Evolutionary conservation across 805 yeast species (phyloP), one percentile per base, ranked within the genome.

Genomic region (Candida suzukii): DNA sequence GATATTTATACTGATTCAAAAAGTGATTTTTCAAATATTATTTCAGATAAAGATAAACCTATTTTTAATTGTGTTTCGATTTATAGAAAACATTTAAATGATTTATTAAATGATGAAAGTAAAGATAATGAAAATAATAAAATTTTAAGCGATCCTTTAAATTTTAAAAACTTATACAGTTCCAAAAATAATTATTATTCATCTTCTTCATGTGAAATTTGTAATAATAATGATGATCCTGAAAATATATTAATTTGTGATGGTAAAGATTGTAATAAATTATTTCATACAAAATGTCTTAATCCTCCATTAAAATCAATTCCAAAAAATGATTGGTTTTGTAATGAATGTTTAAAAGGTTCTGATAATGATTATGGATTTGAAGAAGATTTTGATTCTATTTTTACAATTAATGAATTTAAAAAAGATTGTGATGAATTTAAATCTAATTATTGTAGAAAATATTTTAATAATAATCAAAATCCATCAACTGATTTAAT

Each of bases 301-400:
- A 61, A 60, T 13, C 83, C 83, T 2, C 78, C 78, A 2, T 49
- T 83, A 20, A 54, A 60, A 1, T 51, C 52, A 2, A 63, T 80
- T 2, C 88, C 90, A 0, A 55, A 66, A 21, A 75, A 74, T 11
- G 73, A 68, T 16, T 90, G 96, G 95, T 81, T 72, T 54, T 90
- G 98, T 58, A 83, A 82, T 38, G 74, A 73, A 42, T 90, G 98
- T 60, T 65, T 90, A n/a, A 68, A 83, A 13, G 96, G 95, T 0
- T 56, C 63, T 0, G 82, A 86, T 32, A 91, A 93, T 1, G 88
- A 80, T 47, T 90, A 87, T 54, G 95, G 95, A 0, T 90, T 91
- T 58, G 90, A 83, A 47, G 93, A 84, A 48, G 68, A 64, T 40
- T 56, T 56, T 42, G 61, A 82, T 53, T 66, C 81, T 0, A 61